Evolutionary conservation across 1,284 basidiomycete species (phyloP).

Genomic region (Tylopilus orsonianus): DNA sequence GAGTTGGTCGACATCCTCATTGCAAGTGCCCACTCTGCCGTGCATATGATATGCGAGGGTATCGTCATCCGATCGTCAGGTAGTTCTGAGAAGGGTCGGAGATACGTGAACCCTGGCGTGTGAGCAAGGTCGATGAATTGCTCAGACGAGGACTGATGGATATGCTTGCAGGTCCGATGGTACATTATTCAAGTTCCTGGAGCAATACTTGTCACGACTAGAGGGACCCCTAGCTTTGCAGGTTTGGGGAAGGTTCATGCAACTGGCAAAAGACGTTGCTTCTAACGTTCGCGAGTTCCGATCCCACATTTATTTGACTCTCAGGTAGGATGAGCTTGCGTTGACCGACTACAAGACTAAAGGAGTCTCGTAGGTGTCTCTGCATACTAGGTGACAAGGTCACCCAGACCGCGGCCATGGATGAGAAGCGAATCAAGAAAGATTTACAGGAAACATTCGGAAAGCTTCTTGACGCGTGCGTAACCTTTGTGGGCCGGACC

Average conservation of each 20-base stretch:
- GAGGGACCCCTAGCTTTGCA: conserved; percentile 90
- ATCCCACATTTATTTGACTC: conserved; percentile 67
- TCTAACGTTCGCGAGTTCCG: conserved; percentile 63
- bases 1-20: conserved; percentile 84
- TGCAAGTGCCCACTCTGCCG: conserved; percentile 83
- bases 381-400: conserved; percentile 82
- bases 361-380: conserved; percentile 60
- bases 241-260: conserved; percentile 83
- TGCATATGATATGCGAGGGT: conserved; percentile 89
- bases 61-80: conserved; percentile 58
- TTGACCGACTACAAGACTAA: conserved; percentile 1
- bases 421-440: conserved; percentile 85
- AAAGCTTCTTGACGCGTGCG: conserved; percentile 82
- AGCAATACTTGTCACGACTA: conserved; percentile 81
- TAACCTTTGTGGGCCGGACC: conserved; percentile 71
- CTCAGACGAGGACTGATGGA: conserved; percentile 2
- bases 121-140: conserved; percentile 36
- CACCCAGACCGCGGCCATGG: conserved; percentile 84
- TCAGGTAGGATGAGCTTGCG: conserved; percentile 52
- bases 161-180: conserved; percentile 54
- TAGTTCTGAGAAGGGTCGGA: conserved; percentile 55
- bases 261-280: conserved; percentile 79
- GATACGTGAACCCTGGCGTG: conserved; percentile 67
- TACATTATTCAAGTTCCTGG: conserved; percentile 81
- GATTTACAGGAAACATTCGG: conserved; percentile 91